phyloP scores from a whole-genome alignment of 306 rosid species.

The Pueraria montana region DNA sequence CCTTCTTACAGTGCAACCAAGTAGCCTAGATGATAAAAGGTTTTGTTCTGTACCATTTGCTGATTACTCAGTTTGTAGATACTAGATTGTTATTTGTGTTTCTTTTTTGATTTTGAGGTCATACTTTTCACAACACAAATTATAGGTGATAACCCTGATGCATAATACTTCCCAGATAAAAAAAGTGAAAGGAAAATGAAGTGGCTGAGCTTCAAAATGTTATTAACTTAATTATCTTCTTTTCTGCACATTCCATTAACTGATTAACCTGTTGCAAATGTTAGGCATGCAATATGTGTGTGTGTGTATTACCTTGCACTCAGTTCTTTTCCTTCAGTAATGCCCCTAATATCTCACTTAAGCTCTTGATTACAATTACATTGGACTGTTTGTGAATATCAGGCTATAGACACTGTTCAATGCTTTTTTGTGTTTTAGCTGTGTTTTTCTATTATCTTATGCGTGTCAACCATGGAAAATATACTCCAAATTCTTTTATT shows the following conservation, averaged over 20 bases:
- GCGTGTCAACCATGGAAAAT: slow-evolving; percentile 21
- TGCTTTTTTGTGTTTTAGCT: not conserved
- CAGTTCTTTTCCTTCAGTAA: slow-evolving; percentile 6
- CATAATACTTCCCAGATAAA: slow-evolving; percentile 11
- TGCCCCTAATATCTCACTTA: not conserved
- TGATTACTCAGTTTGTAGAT: slow-evolving; percentile 46
- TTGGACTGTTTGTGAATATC: slow-evolving; percentile 29
- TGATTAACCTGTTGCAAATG: slow-evolving; percentile 19
- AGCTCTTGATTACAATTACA: slow-evolving; percentile 15
- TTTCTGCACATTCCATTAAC: slow-evolving; percentile 2
- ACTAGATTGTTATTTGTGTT: slow-evolving; percentile 47
- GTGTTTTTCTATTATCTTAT: not conserved
- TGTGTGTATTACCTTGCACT: not conserved
- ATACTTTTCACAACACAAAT: slow-evolving; percentile 35
- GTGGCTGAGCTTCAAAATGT: slow-evolving; percentile 15
- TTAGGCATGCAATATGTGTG: not conserved
- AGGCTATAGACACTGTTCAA: not conserved
- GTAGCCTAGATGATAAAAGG: slow-evolving; percentile 49
- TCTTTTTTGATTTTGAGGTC: slow-evolving; percentile 28
- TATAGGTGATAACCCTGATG: slow-evolving; percentile 28
- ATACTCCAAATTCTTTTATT: not conserved
- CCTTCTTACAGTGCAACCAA: slow-evolving; percentile 62
- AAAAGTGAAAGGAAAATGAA: not conserved
- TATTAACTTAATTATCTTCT: slow-evolving; percentile 8
- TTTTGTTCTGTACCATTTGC: slow-evolving; percentile 51